A percentile compares a stretch with the other conserved stretches of the same genome.
These are phyloP conservation scores for Pisolithus thermaeus DNA, from an alignment of 1,284 basidiomycete genomes.

Conservation along the genomic window DNA sequence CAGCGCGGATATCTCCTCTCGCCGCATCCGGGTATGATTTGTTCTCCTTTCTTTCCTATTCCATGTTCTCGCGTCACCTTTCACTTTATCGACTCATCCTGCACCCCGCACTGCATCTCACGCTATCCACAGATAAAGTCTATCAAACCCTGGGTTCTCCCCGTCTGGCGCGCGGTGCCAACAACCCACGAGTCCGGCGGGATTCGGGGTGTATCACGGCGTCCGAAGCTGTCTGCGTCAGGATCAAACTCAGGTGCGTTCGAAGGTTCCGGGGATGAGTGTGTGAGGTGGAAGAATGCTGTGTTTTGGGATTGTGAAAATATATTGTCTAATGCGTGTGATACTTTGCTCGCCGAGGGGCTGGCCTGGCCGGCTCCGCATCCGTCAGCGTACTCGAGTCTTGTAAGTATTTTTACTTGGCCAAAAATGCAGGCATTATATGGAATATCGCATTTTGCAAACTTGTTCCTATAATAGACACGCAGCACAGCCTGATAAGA, in stretches of 20 bases:
- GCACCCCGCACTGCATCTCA: no score
- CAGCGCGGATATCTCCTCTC: no score
- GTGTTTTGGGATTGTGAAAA: constrained; percentile 28
- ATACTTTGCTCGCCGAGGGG: no score
- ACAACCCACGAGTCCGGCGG: constrained; percentile 74
- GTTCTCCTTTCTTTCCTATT: constrained; percentile 34
- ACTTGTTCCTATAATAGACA: no score
- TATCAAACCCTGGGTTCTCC: constrained; percentile 85
- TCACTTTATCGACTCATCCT: constrained; percentile 22
- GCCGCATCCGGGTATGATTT: no score
- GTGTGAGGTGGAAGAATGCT: constrained; percentile 71
- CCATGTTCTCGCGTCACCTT: not conserved
- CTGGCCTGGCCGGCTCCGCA: no score
- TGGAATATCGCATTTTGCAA: no score
- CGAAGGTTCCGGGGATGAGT: constrained; percentile 75
- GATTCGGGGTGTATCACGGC: constrained; percentile 84
- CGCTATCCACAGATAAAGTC: constrained; percentile 49
- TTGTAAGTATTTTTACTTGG: no score
- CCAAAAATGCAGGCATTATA: no score
- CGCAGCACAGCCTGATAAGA: no score
- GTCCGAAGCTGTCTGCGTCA: constrained; percentile 51
- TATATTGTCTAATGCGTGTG: no score
- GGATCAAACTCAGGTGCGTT: constrained; percentile 58
- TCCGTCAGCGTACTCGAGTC: no score
- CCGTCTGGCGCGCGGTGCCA: constrained; percentile 68